These are phyloP conservation scores for Grammothele lineata DNA, from an alignment of 768 basidiomycete species.

Conservation along the genomic window DNA sequence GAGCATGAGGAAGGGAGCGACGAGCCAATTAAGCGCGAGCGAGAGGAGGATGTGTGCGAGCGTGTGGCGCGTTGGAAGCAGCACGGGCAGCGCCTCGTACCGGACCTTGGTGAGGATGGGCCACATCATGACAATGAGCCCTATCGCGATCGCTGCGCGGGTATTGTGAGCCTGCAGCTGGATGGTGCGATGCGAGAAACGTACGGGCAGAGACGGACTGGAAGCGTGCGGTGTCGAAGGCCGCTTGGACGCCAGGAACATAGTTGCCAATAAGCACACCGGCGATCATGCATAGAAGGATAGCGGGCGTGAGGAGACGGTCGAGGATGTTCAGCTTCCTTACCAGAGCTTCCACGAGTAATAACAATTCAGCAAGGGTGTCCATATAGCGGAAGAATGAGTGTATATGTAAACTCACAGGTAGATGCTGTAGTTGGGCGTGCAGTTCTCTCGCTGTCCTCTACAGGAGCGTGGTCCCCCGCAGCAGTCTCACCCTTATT, in stretches of 20 bases:
- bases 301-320: constrained; percentile 57
- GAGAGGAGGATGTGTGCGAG: constrained; percentile 71
- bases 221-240: constrained; percentile 61
- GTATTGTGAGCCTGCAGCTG: not conserved
- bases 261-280: constrained; percentile 75
- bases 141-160: constrained; percentile 67
- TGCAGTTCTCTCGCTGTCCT: not conserved
- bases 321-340: constrained; percentile 46
- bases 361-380: not conserved
- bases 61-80: constrained; percentile 47
- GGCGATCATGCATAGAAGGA: constrained; percentile 69
- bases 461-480: not conserved
- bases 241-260: constrained; percentile 51
- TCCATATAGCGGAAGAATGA: not conserved
- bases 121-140: constrained; percentile 88
- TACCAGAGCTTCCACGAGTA: constrained; percentile 7
- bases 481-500: not conserved
- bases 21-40: constrained; percentile 72
- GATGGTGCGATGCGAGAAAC: constrained; percentile 28
- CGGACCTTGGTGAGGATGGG: constrained; percentile 73
- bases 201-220: constrained; percentile 74
- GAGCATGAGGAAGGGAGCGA: constrained; percentile 83
- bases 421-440: not conserved
- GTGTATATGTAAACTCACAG: no score
- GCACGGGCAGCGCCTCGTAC: constrained; percentile 61